A percentile compares a stretch with the other conserved stretches of the same genome.
These are phyloP conservation scores for Pseudogymnoascus sp. DNA, from an alignment of 2,329 filamentous ascomycete species.

Conservation along the genomic window DNA sequence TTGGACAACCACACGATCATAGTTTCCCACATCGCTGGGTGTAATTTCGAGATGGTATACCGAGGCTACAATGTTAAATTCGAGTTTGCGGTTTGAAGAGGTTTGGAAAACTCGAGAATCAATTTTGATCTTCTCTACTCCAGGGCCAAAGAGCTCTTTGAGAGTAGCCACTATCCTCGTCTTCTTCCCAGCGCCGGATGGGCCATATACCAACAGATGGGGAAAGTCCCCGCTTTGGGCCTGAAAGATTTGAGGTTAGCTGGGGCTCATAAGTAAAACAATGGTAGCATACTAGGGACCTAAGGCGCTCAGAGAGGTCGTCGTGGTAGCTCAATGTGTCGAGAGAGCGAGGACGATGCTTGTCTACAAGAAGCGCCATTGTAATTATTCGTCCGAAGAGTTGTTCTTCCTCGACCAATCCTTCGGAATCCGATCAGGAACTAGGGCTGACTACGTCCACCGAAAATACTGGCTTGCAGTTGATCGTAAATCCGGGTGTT, in stretches of 20 bases:
- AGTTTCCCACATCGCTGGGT: constrained; percentile 90
- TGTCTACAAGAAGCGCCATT: constrained; percentile 65
- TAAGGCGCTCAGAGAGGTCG: constrained; percentile 78
- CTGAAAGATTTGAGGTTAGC: constrained; percentile 37
- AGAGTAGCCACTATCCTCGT: constrained; percentile 92
- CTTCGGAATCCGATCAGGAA: background rate
- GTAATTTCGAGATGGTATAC: constrained; percentile 98
- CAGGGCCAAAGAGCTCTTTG: constrained; percentile 88
- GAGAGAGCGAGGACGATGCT: constrained; percentile 64
- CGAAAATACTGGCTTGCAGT: background rate
- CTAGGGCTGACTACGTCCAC: background rate
- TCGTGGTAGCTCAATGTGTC: constrained; percentile 78
- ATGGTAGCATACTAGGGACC: constrained; percentile 60
- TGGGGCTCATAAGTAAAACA: background rate
- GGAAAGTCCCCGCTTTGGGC: constrained; percentile 97
- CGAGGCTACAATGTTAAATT: constrained; percentile 97
- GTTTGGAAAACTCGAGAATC: constrained; percentile 96
- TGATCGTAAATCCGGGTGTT: background rate
- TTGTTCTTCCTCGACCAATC: background rate
- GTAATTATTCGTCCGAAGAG: constrained; percentile 4
- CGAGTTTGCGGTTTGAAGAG: constrained; percentile 88
- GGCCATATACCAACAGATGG: constrained; percentile 93
- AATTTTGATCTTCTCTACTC: constrained; percentile 99
- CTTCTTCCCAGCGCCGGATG: constrained; percentile 95
- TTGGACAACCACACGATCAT: constrained; percentile 91